Percentiles rank a stretch among this genome's conserved stretches.
These are phyloP conservation scores for Mortierella sp. DNA, from an alignment of 371 early-diverging fungal species.

Conservation along the genomic window DNA sequence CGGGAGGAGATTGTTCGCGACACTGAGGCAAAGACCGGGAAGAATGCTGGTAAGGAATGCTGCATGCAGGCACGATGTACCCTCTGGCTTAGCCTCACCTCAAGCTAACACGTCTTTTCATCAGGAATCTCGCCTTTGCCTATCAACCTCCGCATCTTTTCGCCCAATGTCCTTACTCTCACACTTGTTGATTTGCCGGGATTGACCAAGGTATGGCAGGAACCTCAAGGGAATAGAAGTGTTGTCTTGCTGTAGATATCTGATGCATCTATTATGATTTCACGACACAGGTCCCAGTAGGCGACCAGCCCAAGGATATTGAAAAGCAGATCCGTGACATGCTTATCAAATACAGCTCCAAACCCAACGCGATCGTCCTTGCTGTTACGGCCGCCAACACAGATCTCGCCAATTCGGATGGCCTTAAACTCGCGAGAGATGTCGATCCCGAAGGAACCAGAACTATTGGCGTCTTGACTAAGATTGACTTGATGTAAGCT, in stretches of 20 bases:
- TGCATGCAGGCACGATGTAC: too few species aligned
- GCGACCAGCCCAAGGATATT: conserved; percentile 99
- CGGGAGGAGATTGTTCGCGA: conserved; percentile 93
- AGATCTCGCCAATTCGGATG: conserved; percentile 99
- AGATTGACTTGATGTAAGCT: conserved; percentile 96
- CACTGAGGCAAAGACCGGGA: conserved; percentile 94
- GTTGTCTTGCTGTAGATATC: too few species aligned
- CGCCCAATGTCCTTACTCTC: conserved; percentile 95
- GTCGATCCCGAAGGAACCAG: conserved; percentile 98
- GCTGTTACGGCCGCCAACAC: conserved; percentile 98
- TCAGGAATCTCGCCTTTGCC: conserved; percentile 90
- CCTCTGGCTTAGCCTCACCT: too few species aligned
- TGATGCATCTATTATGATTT: neutral
- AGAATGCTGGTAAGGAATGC: conserved; percentile 80
- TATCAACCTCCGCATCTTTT: conserved; percentile 95
- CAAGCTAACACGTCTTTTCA: too few species aligned
- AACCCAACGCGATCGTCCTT: conserved; percentile 96
- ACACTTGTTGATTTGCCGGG: conserved; percentile 99
- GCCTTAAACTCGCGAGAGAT: conserved; percentile 95
- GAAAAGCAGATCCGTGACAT: conserved; percentile 98
- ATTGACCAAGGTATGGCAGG: conserved; percentile 92
- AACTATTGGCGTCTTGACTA: conserved; percentile 99
- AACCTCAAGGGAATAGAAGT: too few species aligned
- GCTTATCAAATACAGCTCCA: conserved; percentile 94
- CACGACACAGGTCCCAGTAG: conserved; percentile 84